Evolutionary conservation across 371 early-diverging fungal genomes (phyloP).

Genomic region (Lichtheimia hyalospora): DNA sequence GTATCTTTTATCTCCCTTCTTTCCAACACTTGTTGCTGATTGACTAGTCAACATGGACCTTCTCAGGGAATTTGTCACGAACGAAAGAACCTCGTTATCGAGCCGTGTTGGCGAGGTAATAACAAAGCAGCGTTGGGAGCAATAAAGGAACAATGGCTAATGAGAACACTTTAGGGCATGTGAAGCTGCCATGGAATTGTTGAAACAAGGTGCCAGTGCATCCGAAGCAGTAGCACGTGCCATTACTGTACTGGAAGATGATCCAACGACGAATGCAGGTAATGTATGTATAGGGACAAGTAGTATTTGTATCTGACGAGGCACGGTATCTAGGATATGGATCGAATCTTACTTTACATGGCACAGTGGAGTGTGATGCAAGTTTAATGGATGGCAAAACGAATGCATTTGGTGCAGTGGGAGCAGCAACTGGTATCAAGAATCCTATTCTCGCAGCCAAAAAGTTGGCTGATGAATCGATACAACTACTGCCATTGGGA

Average conservation of each 20-base stretch:
- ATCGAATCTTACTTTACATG: conserved; percentile 77
- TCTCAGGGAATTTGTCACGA: conserved; percentile 34
- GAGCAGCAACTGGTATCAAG: conserved; percentile 65
- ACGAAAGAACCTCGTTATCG: conserved; percentile 44
- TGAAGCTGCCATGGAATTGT: conserved; percentile 22
- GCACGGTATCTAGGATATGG: conserved; percentile 44
- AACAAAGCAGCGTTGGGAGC: not conserved
- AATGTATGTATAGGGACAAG: not conserved
- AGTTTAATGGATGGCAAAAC: conserved; percentile 73
- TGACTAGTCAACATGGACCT: not conserved
- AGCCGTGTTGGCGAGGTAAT: conserved; percentile 48
- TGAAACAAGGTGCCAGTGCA: conserved; percentile 22
- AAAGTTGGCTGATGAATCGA: conserved; percentile 41
- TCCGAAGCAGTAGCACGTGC: conserved; percentile 35
- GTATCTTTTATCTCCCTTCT: no score
- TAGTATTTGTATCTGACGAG: no score
- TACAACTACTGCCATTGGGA: conserved; percentile 54
- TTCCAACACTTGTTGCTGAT: no score
- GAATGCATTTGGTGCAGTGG: conserved; percentile 77
- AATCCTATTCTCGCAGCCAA: conserved; percentile 71
- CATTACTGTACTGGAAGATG: conserved; percentile 46
- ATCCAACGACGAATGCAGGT: conserved; percentile 54
- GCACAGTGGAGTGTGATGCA: conserved; percentile 87
- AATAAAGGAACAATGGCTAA: not conserved
- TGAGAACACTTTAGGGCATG: conserved; percentile 27